Evolutionary conservation across 2,329 filamentous ascomycete genomes (phyloP), one percentile per base, ranked within the genome.

Genomic region (Claviceps citrina): DNA sequence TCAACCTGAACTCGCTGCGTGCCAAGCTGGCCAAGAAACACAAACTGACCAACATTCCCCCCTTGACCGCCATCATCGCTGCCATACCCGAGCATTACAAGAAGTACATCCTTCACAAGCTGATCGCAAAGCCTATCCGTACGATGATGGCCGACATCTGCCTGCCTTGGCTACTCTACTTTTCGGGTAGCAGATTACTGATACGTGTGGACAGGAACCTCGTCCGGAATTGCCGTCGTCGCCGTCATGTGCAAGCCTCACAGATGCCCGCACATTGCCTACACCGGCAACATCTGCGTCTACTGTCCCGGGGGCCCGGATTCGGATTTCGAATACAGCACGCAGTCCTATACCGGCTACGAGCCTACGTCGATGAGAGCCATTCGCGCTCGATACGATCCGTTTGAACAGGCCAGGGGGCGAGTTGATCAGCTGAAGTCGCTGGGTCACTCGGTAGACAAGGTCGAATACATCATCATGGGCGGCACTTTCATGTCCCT

Each of bases 381-480:
- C 38, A 98, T 98, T 50, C 81, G 93, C 46, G 91, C 91, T 25
- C 78, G 93, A 38, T 98, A 98, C 56, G 93, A 98, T 55, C 91
- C 91, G 0, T 98, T 95, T 51, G 91, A 98, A 61, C 91, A 98
- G 66, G 91, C 91, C 13, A 74, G 91, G 57, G 91, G 91, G 31
- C 78, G 91, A 50, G 89, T 98, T 5, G 93, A 98, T 52, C 91
- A 98, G 64, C 85, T 98, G 55, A 93, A 93, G 60, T 83, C 84
- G 2, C 71, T 98, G 0, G 91, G 91, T 1, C 91, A 98, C 61
- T 94, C 85, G 34, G 91, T 98, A 36, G 91, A 98, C 65, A 98
- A 98, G 61, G 91, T 98, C 19, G 91, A 98, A 66, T 98, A 96
- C 61, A 98, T 98, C 56, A 94, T 98, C 57, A 98, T 98, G 91